Conservation (phyloP, 2,329 filamentous ascomycete species). For the Venturia pyrina region DNA sequence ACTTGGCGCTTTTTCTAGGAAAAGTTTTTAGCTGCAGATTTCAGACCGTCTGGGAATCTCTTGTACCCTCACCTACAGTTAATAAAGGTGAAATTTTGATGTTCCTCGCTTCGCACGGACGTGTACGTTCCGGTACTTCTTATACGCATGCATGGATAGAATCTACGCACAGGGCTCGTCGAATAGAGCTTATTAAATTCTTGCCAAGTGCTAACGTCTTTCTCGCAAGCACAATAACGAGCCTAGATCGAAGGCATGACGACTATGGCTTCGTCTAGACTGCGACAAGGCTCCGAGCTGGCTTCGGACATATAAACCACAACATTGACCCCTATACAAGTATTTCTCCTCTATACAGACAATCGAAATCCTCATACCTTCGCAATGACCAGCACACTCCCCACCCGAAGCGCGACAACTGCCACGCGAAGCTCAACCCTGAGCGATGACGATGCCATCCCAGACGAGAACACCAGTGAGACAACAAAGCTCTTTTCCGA, state of each 20-base stretch:
- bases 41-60: too few species aligned
- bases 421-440: conserved; percentile 7
- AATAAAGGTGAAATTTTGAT: too few species aligned
- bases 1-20: too few species aligned
- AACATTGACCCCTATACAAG: background rate
- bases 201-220: too few species aligned
- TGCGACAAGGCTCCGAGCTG: background rate
- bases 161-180: too few species aligned
- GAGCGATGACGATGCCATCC: conserved; percentile 36
- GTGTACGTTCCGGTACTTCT: too few species aligned
- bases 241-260: background rate
- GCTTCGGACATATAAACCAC: background rate
- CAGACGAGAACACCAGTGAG: conserved; percentile 40
- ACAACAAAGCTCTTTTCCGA: conserved; percentile 61
- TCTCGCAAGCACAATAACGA: too few species aligned
- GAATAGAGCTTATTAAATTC: too few species aligned
- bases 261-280: background rate
- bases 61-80: too few species aligned
- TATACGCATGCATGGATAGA: too few species aligned
- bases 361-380: background rate
- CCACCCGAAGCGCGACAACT: conserved; percentile 8
- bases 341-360: background rate
- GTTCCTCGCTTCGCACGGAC: too few species aligned
- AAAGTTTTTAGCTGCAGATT: too few species aligned
- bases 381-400: conserved; percentile 4